Conservation (phyloP, 345 rosid species). For the Gossypium anomalum region DNA sequence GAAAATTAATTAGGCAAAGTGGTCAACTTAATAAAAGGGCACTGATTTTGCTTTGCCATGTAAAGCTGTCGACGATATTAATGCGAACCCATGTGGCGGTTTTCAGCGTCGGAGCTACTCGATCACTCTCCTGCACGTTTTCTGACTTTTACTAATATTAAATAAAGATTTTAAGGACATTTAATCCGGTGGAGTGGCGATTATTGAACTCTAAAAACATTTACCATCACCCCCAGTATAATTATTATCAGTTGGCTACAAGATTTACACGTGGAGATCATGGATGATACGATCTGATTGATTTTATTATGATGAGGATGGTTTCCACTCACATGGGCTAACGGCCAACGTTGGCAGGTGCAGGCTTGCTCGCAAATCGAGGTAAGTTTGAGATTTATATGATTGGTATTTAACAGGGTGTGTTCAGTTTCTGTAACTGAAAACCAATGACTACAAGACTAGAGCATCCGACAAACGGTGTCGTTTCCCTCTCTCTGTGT, state of each 20-base stretch:
- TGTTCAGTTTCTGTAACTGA: neutral
- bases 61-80: slow-evolving; percentile 4
- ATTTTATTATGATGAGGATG: neutral
- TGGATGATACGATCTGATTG: too few relatives aligned
- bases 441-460: neutral
- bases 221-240: too few relatives aligned
- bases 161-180: neutral
- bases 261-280: neutral
- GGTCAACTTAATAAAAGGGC: neutral
- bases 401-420: neutral
- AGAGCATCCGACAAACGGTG: neutral
- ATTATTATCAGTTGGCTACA: neutral
- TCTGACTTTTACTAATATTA: neutral
- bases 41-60: neutral
- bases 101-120: neutral
- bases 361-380: neutral
- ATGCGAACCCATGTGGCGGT: slow-evolving; percentile 3
- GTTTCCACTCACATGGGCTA: neutral
- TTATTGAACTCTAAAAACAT: neutral
- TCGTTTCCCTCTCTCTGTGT: neutral
- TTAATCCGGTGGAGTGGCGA: neutral
- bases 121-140: neutral
- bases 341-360: neutral
- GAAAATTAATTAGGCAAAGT: neutral
- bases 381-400: neutral